Percentiles rank a stretch among this genome's conserved stretches.
Conservation (phyloP, 495 filamentous ascomycete species). For the Tuber melanosporum region DNA sequence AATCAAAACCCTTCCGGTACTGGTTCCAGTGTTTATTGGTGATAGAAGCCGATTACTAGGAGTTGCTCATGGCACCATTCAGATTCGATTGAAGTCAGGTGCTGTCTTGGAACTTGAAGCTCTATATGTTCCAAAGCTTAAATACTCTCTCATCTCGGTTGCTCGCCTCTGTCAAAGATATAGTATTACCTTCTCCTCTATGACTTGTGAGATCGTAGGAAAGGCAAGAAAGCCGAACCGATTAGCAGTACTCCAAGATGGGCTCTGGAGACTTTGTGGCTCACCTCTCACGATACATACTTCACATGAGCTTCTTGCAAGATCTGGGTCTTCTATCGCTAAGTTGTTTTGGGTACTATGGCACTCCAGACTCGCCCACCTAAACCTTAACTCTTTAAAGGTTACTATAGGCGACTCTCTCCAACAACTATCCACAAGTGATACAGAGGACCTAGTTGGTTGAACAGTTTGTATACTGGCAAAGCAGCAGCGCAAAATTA, state of each 20-base stretch:
- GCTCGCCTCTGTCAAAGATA: not conserved
- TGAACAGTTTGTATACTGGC: no score
- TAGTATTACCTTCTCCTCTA: not conserved
- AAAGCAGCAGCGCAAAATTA: no score
- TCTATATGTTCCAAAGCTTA: not conserved
- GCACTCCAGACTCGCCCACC: not conserved
- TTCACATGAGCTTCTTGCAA: not conserved
- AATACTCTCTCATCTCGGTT: not conserved
- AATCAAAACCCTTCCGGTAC: not conserved
- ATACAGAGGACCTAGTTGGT: not conserved
- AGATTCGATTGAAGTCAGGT: not conserved
- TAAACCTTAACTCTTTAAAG: not conserved
- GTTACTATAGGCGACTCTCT: not conserved
- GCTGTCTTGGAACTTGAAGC: not conserved
- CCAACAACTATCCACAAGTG: fast-evolving
- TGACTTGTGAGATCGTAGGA: not conserved
- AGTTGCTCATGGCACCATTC: not conserved
- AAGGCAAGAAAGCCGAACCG: not conserved
- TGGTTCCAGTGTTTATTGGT: not conserved
- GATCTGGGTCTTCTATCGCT: not conserved
- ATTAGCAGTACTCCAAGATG: not conserved
- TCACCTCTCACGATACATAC: not conserved
- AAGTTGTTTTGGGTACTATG: not conserved
- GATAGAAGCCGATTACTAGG: not conserved
- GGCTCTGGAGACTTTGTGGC: not conserved